Evolutionary conservation across 495 filamentous ascomycete genomes (phyloP), one percentile per base, ranked within the genome.

Genomic region (Chaetomium cochliodes): DNA sequence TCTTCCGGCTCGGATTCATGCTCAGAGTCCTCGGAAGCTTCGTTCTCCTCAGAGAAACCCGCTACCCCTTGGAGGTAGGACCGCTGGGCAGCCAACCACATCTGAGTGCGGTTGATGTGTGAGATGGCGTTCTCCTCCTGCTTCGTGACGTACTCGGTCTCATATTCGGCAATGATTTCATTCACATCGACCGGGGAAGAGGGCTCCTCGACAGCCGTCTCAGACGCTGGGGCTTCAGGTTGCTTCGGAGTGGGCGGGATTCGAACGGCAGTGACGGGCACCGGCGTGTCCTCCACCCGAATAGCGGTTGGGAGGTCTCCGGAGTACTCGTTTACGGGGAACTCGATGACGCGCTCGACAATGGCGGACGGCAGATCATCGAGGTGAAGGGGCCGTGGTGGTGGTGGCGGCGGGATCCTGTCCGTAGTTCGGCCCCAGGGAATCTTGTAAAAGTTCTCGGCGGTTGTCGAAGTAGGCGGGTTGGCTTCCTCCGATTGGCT

Each of bases 1-100:
- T 66, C 67, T 20, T 72, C 65, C 3, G 47, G 60, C 54, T 72
- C 70, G 16, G 65, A 59, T 64, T 72, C 65, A 2, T 68, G 63
- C 42, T 70, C 70, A 1, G 68, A 67, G 28, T 69, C 70, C 16
- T 74, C 70, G 2, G 67, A 68, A 16, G 68, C 66, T 63, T 76
- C 73, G 39, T 58, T 44, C 15, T 77, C 75, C 25, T 72, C 62
- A 1, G 70, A 72, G 56, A 74, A 68, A 47, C 89, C 88, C 58
- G 85, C 87, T n/a, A 94, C 80, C 9, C 88, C 88, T 23, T 87
- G 75, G 64, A 93, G 85, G 66, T 93, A 94, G 22, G 84, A 78
- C n/a, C 83, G 86, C 72, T 97, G 92, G 9, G 89, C 87, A 64
- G 81, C 76, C 37, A 97, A 83, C 92, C 92, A 97, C 53, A 90